Conservation (phyloP, 2,329 filamentous ascomycete species). For the Curvularia spicifera region DNA sequence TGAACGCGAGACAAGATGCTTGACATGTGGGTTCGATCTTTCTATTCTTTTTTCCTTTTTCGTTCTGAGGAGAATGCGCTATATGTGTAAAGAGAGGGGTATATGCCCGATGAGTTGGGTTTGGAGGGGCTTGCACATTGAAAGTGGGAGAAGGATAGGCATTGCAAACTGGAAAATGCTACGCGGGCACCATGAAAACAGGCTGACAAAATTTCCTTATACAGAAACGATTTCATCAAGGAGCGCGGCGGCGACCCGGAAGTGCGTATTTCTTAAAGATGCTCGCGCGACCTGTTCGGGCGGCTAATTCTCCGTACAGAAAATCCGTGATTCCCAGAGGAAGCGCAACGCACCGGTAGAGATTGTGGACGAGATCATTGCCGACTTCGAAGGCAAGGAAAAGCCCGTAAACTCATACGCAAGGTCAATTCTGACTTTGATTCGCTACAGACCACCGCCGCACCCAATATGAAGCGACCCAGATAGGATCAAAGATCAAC, state of each 20-base stretch:
- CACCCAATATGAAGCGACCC: slow-evolving; percentile 78
- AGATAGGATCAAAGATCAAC: slow-evolving; percentile 86
- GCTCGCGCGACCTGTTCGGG: neutral
- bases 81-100: neutral
- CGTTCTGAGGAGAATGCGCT: neutral
- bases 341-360: slow-evolving; percentile 80
- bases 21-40: slow-evolving; percentile 32
- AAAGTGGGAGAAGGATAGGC: neutral
- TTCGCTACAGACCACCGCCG: slow-evolving; percentile 68
- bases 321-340: slow-evolving; percentile 89
- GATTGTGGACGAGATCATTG: slow-evolving; percentile 88
- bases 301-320: slow-evolving; percentile 37
- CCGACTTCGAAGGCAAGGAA: slow-evolving; percentile 68
- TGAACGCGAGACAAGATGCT: slow-evolving; percentile 34
- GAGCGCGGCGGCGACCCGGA: slow-evolving; percentile 92
- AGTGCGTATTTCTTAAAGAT: slow-evolving; percentile 15
- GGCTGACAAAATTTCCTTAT: slow-evolving; percentile 32
- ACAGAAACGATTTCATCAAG: slow-evolving; percentile 61
- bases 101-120: slow-evolving; percentile 1
- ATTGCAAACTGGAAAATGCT: neutral
- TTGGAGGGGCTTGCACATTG: slow-evolving; percentile 7
- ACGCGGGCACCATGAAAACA: neutral
- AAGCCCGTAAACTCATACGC: neutral
- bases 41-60: neutral
- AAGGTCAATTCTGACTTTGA: slow-evolving; percentile 2